Evolutionary conservation across 768 basidiomycete genomes (phyloP).

Genomic region (Auricularia sp.): DNA sequence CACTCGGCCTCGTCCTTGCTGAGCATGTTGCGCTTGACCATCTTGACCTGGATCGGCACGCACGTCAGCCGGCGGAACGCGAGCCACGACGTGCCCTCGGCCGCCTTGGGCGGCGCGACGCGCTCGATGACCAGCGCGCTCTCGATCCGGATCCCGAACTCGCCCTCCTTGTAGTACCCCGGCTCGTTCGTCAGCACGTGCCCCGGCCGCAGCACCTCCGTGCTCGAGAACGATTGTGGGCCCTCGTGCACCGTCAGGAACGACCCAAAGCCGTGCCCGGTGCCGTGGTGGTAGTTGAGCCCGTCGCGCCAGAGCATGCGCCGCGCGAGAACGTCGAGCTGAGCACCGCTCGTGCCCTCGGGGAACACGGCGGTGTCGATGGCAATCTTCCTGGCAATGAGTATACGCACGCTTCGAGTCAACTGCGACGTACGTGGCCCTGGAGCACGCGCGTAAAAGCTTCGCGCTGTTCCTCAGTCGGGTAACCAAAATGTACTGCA

Average conservation of each 20-base stretch:
- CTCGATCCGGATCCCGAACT: slow-evolving; percentile 90
- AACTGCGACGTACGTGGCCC: slow-evolving; percentile 66
- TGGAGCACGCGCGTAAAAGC: slow-evolving; percentile 94
- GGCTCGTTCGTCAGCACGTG: slow-evolving; percentile 93
- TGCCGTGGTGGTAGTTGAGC: slow-evolving; percentile 53
- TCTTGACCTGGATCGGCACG: slow-evolving; percentile 86
- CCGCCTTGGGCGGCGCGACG: slow-evolving; percentile 26
- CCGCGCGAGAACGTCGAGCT: slow-evolving; percentile 83
- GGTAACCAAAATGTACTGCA: slow-evolving; percentile 70
- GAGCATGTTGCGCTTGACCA: slow-evolving; percentile 79
- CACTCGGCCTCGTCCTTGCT: slow-evolving; percentile 79
- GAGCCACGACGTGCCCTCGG: slow-evolving; percentile 67
- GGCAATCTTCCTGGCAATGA: slow-evolving; percentile 52
- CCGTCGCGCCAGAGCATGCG: slow-evolving; percentile 83
- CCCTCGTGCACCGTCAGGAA: slow-evolving; percentile 76
- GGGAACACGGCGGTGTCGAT: slow-evolving; percentile 89
- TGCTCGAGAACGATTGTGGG: slow-evolving; percentile 31
- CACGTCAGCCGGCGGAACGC: slow-evolving; percentile 88
- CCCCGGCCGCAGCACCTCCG: slow-evolving; percentile 75
- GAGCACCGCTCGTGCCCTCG: slow-evolving; percentile 72
- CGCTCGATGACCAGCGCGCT: slow-evolving; percentile 69
- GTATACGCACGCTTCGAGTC: slow-evolving; percentile 11
- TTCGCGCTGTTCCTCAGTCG: slow-evolving; percentile 74
- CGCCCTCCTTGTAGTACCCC: slow-evolving; percentile 73
- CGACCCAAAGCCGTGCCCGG: slow-evolving; percentile 83